A percentile compares a stretch with the other conserved stretches of the same genome.
phyloP scores from a whole-genome alignment of 192 early-diverging fungal species.

The Coemansia sp. region DNA sequence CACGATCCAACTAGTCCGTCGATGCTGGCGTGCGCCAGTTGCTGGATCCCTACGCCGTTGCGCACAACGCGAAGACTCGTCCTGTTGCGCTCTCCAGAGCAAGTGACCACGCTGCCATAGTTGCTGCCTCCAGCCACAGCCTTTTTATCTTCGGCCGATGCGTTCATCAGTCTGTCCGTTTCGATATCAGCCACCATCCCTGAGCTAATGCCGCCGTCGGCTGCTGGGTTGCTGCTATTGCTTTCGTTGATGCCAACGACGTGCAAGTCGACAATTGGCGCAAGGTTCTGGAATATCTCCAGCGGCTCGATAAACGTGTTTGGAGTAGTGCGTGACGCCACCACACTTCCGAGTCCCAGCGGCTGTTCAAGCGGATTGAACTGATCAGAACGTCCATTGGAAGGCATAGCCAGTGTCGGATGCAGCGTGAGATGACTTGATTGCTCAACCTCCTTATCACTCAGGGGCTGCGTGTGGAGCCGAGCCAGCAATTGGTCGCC shows the following conservation, averaged over 20 bases:
- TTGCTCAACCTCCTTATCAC: neutral
- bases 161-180: neutral
- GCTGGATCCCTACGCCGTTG: conserved; percentile 86
- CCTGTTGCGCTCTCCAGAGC: conserved; percentile 73
- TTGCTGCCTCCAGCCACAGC: conserved; percentile 20
- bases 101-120: conserved; percentile 75
- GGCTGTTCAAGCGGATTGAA: conserved; percentile 9
- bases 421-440: neutral
- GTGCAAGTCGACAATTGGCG: conserved; percentile 83
- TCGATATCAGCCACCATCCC: neutral
- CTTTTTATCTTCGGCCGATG: neutral
- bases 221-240: neutral
- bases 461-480: conserved; percentile 56
- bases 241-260: conserved; percentile 70
- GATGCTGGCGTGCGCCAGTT: conserved; percentile 58
- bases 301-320: conserved; percentile 60
- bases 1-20: conserved; percentile 72
- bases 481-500: conserved; percentile 80
- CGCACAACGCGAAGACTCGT: conserved; percentile 79
- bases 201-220: neutral
- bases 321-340: neutral
- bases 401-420: neutral
- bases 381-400: neutral
- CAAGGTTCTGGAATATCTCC: conserved; percentile 69
- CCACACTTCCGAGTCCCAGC: neutral